These are phyloP conservation scores for Lichtheimia hyalospora DNA, from an alignment of 371 early-diverging fungal genomes.

Conservation along the genomic window DNA sequence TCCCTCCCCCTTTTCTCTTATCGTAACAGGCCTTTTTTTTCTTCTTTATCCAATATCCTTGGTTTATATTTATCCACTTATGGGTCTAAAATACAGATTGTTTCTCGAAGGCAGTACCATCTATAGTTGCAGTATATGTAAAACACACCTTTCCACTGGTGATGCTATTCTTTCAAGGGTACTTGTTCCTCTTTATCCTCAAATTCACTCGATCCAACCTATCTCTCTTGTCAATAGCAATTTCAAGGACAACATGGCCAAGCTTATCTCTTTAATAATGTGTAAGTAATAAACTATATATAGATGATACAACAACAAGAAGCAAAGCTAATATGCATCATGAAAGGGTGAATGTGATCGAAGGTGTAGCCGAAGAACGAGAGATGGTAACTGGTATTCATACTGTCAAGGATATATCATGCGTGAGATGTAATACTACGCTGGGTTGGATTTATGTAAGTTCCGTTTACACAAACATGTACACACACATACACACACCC, in stretches of 20 bases:
- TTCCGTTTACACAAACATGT: not conserved
- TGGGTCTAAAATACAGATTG: conserved; percentile 60
- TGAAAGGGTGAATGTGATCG: conserved; percentile 60
- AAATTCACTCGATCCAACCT: not conserved
- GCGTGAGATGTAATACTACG: conserved; percentile 54
- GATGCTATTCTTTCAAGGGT: conserved; percentile 70
- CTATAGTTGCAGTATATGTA: conserved; percentile 68
- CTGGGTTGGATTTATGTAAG: conserved; percentile 78
- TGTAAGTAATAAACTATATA: conserved; percentile 35
- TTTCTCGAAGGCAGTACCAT: conserved; percentile 56
- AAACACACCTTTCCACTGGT: conserved; percentile 70
- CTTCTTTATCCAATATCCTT: no score
- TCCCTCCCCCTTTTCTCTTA: conserved; percentile 6
- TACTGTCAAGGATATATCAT: conserved; percentile 65
- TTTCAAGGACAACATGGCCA: conserved; percentile 66
- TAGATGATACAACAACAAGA: not conserved
- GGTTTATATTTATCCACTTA: conserved; percentile 10
- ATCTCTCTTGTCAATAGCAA: conserved; percentile 27
- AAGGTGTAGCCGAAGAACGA: conserved; percentile 58
- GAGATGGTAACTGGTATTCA: conserved; percentile 73
- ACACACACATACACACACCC: not conserved
- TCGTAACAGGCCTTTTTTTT: not conserved
- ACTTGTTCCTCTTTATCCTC: conserved; percentile 6
- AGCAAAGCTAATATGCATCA: not conserved
- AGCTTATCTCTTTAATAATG: conserved; percentile 63